Evolutionary conservation across 345 rosid genomes (phyloP), one percentile per base, ranked within the genome.

Genomic region (Euphorbia lathyris): DNA sequence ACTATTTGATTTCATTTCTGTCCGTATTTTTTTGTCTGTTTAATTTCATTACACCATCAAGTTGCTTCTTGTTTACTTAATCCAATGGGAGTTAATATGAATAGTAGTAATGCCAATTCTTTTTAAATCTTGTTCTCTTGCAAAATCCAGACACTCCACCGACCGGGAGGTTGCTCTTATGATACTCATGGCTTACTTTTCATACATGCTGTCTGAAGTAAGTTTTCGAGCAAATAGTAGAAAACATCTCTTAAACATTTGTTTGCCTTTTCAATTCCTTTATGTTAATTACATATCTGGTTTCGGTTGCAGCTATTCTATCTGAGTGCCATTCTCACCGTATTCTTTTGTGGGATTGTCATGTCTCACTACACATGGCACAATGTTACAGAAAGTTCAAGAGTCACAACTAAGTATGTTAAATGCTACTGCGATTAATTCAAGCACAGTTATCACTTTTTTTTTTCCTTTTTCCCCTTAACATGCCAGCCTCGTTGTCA

Each of bases 331-430:
- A 94, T 94, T 74, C 91, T 94, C 76, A 91, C 98, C 0, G 97
- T 94, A 12, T 94, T 94, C 86, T 94, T 94, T 69, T 91, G 98
- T 59, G 98, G 98, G 72, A 94, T 94, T 68, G 90, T 86, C 60
- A 94, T 95, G 99, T 92, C 99, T 63, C 97, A 92, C 65, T 95
- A 91, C 67, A 95, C 99, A 12, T 92, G 99, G 99, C 97, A 94
- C 68, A 92, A 94, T 57, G 90, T 94, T 67, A 90, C 97, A 25
- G 88, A 90, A 72, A 85, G 96, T 67, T 95, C 97, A 69, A 87
- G 96, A 78, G 96, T 95, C 43, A 92, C 97, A 23, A 92, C 97
- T 0, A 92, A 87, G 97, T 94, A 83, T 5, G 91, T 75, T 8
- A 69, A 42, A 26, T 14, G 16, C 70, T 43, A 66, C 34, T 71